Conservation (phyloP, 2,329 filamentous ascomycete genomes). For the Nannizziopsis barbatae region DNA sequence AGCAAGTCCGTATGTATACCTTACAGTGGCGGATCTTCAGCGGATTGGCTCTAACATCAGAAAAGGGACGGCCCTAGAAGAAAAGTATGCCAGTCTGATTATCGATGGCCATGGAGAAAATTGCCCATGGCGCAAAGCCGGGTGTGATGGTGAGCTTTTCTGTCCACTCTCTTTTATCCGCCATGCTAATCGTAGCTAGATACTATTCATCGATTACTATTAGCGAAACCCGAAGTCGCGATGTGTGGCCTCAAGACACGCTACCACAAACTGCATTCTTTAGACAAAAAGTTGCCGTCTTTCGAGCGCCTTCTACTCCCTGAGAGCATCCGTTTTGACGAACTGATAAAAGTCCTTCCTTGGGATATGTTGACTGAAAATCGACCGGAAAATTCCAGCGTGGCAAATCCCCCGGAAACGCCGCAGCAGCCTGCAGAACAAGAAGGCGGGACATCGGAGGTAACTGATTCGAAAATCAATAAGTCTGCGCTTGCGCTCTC, state of each 20-base stretch:
- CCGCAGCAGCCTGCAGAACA: not conserved
- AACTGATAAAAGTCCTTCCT: constrained; percentile 24
- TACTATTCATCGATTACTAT: constrained; percentile 54
- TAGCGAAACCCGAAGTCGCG: constrained; percentile 51
- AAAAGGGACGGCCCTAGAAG: constrained; percentile 54
- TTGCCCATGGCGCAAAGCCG: constrained; percentile 75
- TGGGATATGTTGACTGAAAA: constrained; percentile 18
- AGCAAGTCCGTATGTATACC: constrained; percentile 33
- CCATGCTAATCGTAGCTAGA: constrained; percentile 27
- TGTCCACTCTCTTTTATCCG: not conserved
- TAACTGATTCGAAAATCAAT: constrained; percentile 34
- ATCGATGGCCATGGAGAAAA: constrained; percentile 63
- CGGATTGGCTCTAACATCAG: not conserved
- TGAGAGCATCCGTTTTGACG: constrained; percentile 25
- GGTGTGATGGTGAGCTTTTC: constrained; percentile 61
- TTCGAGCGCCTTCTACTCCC: constrained; percentile 24
- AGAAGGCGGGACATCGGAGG: not conserved
- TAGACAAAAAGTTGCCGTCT: constrained; percentile 30
- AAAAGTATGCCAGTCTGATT: constrained; percentile 64
- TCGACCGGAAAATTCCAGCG: constrained; percentile 1
- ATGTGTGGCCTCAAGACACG: constrained; percentile 50
- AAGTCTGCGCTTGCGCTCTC: constrained; percentile 57
- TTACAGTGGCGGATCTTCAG: not conserved
- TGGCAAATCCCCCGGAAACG: not conserved
- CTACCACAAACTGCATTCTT: constrained; percentile 46